These are phyloP conservation scores for Extremus antarcticus DNA, from an alignment of 495 filamentous ascomycete species.

Conservation along the genomic window DNA sequence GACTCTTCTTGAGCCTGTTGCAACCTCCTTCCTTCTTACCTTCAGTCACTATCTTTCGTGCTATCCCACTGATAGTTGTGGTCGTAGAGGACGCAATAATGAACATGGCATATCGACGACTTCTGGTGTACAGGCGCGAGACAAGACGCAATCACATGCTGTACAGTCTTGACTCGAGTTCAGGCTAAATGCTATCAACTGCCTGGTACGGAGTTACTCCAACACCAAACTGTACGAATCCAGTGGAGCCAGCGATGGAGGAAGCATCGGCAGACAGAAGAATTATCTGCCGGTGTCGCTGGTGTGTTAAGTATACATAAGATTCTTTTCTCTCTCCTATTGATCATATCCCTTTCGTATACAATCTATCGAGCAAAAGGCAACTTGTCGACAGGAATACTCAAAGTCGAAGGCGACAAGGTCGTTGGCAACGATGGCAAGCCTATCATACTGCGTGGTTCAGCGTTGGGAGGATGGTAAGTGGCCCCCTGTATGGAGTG, in stretches of 20 bases:
- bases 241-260: not conserved
- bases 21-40: not conserved
- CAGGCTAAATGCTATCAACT: not conserved
- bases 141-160: too few species aligned
- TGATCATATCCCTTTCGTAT: too few species aligned
- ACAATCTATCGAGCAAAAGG: not conserved
- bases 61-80: too few species aligned
- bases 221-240: too few species aligned
- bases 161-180: not conserved
- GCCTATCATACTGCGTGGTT: slow-evolving; percentile 40
- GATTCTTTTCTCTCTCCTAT: not conserved
- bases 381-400: slow-evolving; percentile 30
- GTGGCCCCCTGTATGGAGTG: slow-evolving; percentile 27
- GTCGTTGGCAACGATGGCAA: slow-evolving; percentile 40
- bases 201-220: not conserved
- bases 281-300: not conserved
- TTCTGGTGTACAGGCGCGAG: too few species aligned
- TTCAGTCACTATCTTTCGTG: too few species aligned
- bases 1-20: not conserved
- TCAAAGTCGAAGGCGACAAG: slow-evolving; percentile 36
- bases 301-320: not conserved
- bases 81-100: too few species aligned
- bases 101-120: too few species aligned
- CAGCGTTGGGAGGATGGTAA: slow-evolving; percentile 37
- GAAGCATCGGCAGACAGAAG: not conserved